Evolutionary conservation across 2,329 filamentous ascomycete genomes (phyloP), one percentile per base, ranked within the genome.

Genomic region (Trichoderma citrinoviride): DNA sequence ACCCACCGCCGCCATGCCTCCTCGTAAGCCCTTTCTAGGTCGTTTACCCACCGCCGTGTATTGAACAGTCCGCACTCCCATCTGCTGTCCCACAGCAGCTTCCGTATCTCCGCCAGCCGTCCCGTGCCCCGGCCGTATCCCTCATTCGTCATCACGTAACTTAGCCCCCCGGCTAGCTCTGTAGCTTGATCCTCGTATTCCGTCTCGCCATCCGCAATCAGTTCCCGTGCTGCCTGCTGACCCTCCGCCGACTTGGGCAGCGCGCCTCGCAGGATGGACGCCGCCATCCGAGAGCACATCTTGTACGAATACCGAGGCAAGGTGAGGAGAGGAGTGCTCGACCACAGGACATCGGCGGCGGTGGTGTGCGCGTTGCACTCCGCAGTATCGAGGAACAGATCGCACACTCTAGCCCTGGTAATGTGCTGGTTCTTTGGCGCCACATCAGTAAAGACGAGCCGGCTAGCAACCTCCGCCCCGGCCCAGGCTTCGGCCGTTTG

Each of bases 301-400:
- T 99, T 99, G 79, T 97, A 97, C 57, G 90, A 86, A 76, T 98
- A 97, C 41, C 95, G 87, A 12, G 95, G 93, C 33, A 95, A 82
- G 0, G 95, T 99, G 29, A 99, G 82, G 23, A 99, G 81, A 5
- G 95, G 95, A 0, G 95, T 98, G 70, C 93, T 96, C 60, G 91
- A 96, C 95, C 95, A 99, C 7, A 99, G 82, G 1, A 98, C 90
- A 73, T 99, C 95, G 14, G 95, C 96, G 2, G 95, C 95, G 1
- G 95, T 99, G 1, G 95, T 99, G 76, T 99, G 95, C 1, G 93
- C 95, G 73, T 99, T 99, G 78, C 95, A 99, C 77, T 99, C 95
- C 1, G 95, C 93, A 0, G 95, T 99, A 77, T 99, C 95, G 15
- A 99, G 85, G 74, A 99, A 98, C 7, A 99, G 81, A 77, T 99